These are phyloP conservation scores for Fonsecaea multimorphosa DNA, from an alignment of 2,329 filamentous ascomycete genomes.

Conservation along the genomic window DNA sequence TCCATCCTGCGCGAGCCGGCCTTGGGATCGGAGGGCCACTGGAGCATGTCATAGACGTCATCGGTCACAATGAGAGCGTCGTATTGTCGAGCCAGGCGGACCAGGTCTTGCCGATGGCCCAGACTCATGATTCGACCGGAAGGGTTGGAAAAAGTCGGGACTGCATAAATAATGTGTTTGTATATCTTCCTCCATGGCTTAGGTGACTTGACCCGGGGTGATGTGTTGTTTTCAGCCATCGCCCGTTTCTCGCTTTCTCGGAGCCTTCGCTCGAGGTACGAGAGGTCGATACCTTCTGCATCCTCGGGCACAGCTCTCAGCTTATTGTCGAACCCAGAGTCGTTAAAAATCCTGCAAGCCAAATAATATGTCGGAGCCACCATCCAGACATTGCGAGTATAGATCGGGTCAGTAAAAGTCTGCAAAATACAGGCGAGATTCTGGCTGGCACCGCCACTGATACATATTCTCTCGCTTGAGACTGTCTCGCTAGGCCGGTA, in stretches of 20 bases:
- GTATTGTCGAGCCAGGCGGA: constrained; percentile 76
- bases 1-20: constrained; percentile 39
- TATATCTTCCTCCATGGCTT: constrained; percentile 76
- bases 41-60: constrained; percentile 93
- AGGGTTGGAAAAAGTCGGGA: constrained; percentile 89
- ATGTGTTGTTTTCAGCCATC: constrained; percentile 45
- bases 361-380: constrained; percentile 83
- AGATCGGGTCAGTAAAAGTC: constrained; percentile 78
- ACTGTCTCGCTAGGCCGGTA: constrained; percentile 59
- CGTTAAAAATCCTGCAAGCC: constrained; percentile 83
- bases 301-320: constrained; percentile 77
- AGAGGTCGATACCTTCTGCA: constrained; percentile 75
- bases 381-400: constrained; percentile 79
- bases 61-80: constrained; percentile 86
- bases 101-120: constrained; percentile 68
- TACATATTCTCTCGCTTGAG: constrained; percentile 68
- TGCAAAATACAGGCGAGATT: constrained; percentile 77
- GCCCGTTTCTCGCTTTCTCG: constrained; percentile 56
- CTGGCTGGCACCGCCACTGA: constrained; percentile 86
- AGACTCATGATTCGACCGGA: constrained; percentile 82
- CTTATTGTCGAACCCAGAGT: constrained; percentile 73
- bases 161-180: constrained; percentile 84
- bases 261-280: constrained; percentile 61
- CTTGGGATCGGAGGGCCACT: constrained; percentile 66
- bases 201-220: constrained; percentile 62